Conservation (phyloP, 495 filamentous ascomycete species). For the Penicillium parvum region DNA sequence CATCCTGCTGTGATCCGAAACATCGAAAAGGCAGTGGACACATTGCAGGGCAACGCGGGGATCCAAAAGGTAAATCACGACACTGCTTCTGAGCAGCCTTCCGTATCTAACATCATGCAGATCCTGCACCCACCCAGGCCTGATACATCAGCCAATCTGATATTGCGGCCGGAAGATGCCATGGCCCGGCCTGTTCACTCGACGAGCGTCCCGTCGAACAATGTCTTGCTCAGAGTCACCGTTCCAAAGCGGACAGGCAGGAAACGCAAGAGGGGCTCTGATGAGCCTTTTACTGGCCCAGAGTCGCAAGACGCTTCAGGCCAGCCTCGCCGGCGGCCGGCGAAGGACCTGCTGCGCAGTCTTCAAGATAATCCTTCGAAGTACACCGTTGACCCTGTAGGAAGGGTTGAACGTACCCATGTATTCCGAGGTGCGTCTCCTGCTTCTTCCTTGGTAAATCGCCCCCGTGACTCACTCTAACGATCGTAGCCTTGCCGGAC, state of each 20-base stretch:
- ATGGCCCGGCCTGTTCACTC: slow-evolving; percentile 71
- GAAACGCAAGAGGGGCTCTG: slow-evolving; percentile 70
- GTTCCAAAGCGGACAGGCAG: slow-evolving; percentile 82
- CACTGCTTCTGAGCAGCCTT: background rate
- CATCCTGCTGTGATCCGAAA: slow-evolving; percentile 83
- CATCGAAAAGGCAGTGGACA: slow-evolving; percentile 74
- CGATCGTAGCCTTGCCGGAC: slow-evolving; percentile 54
- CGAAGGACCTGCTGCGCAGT: slow-evolving; percentile 53
- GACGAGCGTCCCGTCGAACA: slow-evolving; percentile 63
- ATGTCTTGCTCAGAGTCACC: slow-evolving; percentile 79
- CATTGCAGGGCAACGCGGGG: slow-evolving; percentile 63
- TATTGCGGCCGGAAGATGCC: slow-evolving; percentile 72
- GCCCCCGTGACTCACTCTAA: slow-evolving; percentile 4
- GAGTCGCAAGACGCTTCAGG: slow-evolving; percentile 4
- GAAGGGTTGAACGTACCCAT: slow-evolving; percentile 72
- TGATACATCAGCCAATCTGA: slow-evolving; percentile 47
- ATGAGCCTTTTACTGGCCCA: slow-evolving; percentile 54
- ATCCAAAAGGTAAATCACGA: slow-evolving; percentile 60
- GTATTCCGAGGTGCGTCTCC: slow-evolving; percentile 64
- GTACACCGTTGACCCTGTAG: slow-evolving; percentile 68
- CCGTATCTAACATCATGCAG: slow-evolving; percentile 24
- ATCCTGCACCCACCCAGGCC: slow-evolving; percentile 39
- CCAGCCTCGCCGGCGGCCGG: slow-evolving; percentile 19
- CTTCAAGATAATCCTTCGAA: slow-evolving; percentile 65
- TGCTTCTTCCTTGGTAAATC: background rate